These are phyloP conservation scores for Cyclostephanos invisitatus DNA, from an alignment of 108 stramenopile genomes.

Conservation along the genomic window DNA sequence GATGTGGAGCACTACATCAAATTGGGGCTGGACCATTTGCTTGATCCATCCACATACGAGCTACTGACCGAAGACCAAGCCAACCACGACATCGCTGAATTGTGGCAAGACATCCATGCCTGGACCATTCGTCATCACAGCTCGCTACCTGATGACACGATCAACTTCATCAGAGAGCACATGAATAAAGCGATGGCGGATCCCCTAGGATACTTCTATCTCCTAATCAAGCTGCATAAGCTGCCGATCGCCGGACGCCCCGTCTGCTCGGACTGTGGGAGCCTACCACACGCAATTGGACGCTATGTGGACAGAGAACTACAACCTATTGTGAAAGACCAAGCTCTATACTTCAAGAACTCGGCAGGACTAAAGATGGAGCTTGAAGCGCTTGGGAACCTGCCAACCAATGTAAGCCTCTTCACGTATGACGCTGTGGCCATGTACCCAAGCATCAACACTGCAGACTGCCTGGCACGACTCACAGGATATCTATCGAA, in stretches of 20 bases:
- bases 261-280: too few relatives aligned
- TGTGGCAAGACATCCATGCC: not conserved
- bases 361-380: too few relatives aligned
- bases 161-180: not conserved
- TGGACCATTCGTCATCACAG: constrained; percentile 6
- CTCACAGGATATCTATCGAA: not conserved
- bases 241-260: constrained; percentile 8
- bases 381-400: too few relatives aligned
- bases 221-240: constrained; percentile 31
- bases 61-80: constrained; percentile 10
- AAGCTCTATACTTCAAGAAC: too few relatives aligned
- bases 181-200: too few relatives aligned
- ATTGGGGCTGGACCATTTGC: constrained; percentile 6
- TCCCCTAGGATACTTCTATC: constrained; percentile 21
- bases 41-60: constrained; percentile 1
- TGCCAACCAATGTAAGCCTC: not conserved
- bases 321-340: not conserved
- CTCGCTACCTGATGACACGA: not conserved
- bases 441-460: too few relatives aligned
- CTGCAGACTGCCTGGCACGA: too few relatives aligned
- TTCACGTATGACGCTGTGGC: too few relatives aligned
- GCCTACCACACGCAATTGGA: too few relatives aligned
- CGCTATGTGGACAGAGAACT: not conserved
- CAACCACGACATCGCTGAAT: not conserved
- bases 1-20: not conserved